Base-by-base conservation (phyloP, 345 rosid species). In the Pistacia atlantica region DNA sequence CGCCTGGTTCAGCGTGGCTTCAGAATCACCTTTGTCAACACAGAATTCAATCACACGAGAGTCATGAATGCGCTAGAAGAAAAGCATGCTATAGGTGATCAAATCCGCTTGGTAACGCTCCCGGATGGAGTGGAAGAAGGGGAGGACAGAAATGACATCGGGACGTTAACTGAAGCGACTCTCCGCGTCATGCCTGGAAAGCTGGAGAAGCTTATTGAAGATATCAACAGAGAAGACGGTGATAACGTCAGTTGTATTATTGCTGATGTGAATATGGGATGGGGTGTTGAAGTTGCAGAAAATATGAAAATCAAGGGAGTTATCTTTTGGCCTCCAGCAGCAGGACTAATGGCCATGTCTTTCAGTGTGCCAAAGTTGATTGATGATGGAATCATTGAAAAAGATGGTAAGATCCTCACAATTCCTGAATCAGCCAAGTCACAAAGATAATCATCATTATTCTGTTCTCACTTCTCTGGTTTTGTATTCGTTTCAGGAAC, bases 321-420 rank as follows among this genome's bases (percentile, higher is more conserved):
- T 18, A 57, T 65, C 37, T 76, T 80, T 28, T 80, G 83, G 61
- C 76, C 83, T 52, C 65, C 80, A 48, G 65, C 83, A 13, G 77
- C 73, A 35, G 77, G 69, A 13, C 46, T 22, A 33, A 31, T 76
- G 73, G 45, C 56, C 18, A 22, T 18, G 18, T 10, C 2, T 5
- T 58, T 76, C 37, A 18, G 49, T 2, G 52, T 72, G 11, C 74
- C 60, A 8, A 65, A 72, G 42, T 46, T 80, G 12, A 59, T 76
- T 7, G 70, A 71, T 12, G 71, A 76, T 66, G 77, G 74, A 35
- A 42, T 72, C 67, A 76, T 76, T 7, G 83, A 80, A 8, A 54
- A 51, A 9, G n/a, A 80, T 13, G 83, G 77, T 73, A 42, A 67
- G 38, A 28, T 10, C 4, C 37, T 25, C 33, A 31, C 33, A 31